phyloP scores from a whole-genome alignment of 2,329 filamentous ascomycete genomes.

The Sarocladiaceae sp. region DNA sequence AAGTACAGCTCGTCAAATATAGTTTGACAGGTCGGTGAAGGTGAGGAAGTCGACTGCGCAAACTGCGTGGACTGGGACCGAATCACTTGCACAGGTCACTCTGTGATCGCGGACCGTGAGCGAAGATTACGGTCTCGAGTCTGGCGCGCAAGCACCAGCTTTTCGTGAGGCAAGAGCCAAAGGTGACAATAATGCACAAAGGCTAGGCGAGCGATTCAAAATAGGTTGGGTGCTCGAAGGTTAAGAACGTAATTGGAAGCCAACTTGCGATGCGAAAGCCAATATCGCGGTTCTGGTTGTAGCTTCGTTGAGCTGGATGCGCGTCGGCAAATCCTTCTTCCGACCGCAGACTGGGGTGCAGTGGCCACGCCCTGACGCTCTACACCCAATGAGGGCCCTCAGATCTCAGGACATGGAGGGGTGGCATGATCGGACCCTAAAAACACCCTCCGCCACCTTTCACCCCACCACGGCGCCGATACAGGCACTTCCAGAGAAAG shows the following conservation, averaged over 20 bases:
- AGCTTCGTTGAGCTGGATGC: background rate
- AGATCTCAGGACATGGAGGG: background rate
- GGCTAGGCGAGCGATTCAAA: too few relatives aligned
- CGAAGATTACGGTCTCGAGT: too few relatives aligned
- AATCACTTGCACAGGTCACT: too few relatives aligned
- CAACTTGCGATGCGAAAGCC: background rate
- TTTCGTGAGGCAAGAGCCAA: too few relatives aligned
- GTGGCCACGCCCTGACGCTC: background rate
- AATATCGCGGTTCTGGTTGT: background rate
- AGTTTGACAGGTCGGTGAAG: too few relatives aligned
- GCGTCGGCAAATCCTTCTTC: slow-evolving; percentile 3
- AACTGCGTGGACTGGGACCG: too few relatives aligned
- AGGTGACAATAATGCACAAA: too few relatives aligned
- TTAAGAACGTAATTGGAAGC: background rate
- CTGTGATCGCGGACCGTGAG: too few relatives aligned
- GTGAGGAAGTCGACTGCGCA: too few relatives aligned
- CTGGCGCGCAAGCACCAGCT: too few relatives aligned
- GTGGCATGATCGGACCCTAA: background rate
- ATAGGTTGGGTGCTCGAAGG: too few relatives aligned
- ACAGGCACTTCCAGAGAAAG: slow-evolving; percentile 5
- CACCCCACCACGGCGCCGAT: slow-evolving; percentile 7
- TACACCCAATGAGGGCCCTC: background rate
- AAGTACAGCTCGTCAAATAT: too few relatives aligned
- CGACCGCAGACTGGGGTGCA: background rate
- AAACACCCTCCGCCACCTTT: slow-evolving; percentile 8